Conservation (phyloP, 164 flowering plant species). For the Kingdonia uniflora region DNA sequence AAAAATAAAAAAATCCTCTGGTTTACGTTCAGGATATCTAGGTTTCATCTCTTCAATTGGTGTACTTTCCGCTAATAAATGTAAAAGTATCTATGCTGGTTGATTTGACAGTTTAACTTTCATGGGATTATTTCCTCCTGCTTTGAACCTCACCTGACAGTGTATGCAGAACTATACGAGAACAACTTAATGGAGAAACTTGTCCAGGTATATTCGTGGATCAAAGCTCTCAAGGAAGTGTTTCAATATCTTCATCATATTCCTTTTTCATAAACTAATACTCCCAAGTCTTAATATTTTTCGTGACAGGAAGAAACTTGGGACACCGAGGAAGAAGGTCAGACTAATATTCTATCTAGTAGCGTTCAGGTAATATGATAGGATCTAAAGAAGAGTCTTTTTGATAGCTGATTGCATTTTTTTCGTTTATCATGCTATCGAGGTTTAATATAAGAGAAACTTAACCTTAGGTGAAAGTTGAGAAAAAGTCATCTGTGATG, state of each 20-base stretch:
- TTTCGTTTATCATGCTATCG: too few relatives aligned
- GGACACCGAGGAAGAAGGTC: constrained; percentile 96
- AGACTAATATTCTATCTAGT: constrained; percentile 82
- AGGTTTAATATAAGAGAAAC: too few relatives aligned
- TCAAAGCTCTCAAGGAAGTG: background rate
- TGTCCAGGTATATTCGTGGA: constrained; percentile 58
- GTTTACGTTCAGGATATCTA: too few relatives aligned
- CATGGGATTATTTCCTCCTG: constrained; percentile 93
- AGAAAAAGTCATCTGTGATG: too few relatives aligned
- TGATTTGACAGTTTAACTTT: constrained; percentile 78
- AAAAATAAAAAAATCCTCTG: too few relatives aligned
- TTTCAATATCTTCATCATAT: background rate
- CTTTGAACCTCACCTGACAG: constrained; percentile 86
- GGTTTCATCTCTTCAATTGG: too few relatives aligned
- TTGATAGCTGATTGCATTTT: too few relatives aligned
- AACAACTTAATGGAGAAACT: constrained; percentile 95
- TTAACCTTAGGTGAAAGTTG: too few relatives aligned
- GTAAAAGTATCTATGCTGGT: background rate
- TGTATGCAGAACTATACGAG: constrained; percentile 89
- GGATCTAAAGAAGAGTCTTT: too few relatives aligned
- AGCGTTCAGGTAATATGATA: constrained; percentile 73
- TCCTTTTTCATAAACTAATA: background rate
- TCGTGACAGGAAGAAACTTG: constrained; percentile 80
- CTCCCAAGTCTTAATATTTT: background rate
- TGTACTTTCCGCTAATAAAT: background rate